Percentiles rank a stretch among this genome's conserved stretches.
Evolutionary conservation across 306 rosid species (phyloP).

Genomic region (Gastrolobium bilobum): DNA sequence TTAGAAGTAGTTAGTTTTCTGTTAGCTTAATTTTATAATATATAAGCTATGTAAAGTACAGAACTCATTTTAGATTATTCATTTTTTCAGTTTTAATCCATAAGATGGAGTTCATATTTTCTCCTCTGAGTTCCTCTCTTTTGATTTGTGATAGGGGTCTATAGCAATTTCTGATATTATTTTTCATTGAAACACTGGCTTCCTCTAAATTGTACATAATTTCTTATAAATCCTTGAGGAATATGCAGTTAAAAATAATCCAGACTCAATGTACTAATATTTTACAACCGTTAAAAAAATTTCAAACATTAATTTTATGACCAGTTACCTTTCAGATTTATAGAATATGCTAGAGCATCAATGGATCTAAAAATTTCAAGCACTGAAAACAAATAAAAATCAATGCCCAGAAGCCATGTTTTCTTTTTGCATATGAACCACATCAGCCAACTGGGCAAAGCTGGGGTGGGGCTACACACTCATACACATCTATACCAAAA

Average conservation of each 20-base stretch:
- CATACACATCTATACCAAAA: background rate
- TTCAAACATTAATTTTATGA: background rate
- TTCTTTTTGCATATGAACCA: no score
- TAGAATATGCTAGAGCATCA: background rate
- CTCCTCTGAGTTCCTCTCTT: no score
- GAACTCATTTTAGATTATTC: no score
- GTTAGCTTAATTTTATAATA: no score
- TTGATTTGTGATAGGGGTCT: no score
- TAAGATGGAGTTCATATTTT: no score
- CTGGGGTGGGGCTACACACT: no score
- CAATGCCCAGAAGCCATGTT: background rate
- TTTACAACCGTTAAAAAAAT: background rate
- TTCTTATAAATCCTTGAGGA: background rate
- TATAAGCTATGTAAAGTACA: no score
- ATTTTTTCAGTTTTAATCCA: no score
- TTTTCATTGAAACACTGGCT: background rate
- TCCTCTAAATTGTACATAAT: no score
- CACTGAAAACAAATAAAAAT: background rate
- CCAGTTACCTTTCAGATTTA: background rate
- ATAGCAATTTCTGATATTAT: background rate
- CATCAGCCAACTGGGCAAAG: no score
- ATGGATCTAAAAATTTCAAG: conserved; percentile 3
- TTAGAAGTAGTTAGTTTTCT: no score
- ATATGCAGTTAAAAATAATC: background rate
- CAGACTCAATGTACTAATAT: background rate